Base-by-base conservation (phyloP, 805 yeast species). In the Metschnikowia koreensis region DNA sequence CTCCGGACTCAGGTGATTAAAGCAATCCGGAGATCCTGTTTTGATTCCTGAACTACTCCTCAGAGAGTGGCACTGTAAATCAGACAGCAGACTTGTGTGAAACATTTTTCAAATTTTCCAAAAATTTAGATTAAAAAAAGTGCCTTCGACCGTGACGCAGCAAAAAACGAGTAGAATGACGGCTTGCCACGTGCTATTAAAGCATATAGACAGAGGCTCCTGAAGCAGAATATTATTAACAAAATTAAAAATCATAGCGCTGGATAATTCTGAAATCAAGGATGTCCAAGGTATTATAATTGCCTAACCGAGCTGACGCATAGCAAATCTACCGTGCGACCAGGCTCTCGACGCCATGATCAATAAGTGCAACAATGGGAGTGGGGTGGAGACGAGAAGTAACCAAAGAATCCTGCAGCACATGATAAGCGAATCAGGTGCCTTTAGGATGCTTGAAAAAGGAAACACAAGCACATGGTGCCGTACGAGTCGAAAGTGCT, bases 231-330 rank as follows among this genome's bases (percentile, higher is more conserved):
- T 49, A 49, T 49, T 49, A 16, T 15, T n/a, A n/a, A 31, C 7
- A 38, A 6, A 34, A 22, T 27, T 31, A 27, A 44, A 10, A 43
- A 37, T 16, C 52, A 44, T 40, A n/a, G 41, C 44, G 48, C 52
- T 49, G 48, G 44, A 44, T 44, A 49, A 34, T 41, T 44, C 28
- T 27, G 43, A 40, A 17, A 27, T 44, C 45, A 44, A 34, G 48
- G 44, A 44, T 47, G 48, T 9, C 44, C 52, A 38, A 49, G 45
- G 44, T 34, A 16, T 44, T 44, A 38, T 37, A 49, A 41, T 49
- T 49, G 48, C 52, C 52, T 49, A 49, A 49, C 45, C 52, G 52
- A 49, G 52, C 41, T 22, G 34, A 49, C 36, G 52, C 52, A 49
- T 39, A 49, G 52, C 52, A 49, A 49, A 49, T 49, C 52, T 16